Percentiles rank a stretch among this genome's conserved stretches.
Evolutionary conservation across 2,329 filamentous ascomycete species (phyloP).

Genomic region (Xylaria multiplex): DNA sequence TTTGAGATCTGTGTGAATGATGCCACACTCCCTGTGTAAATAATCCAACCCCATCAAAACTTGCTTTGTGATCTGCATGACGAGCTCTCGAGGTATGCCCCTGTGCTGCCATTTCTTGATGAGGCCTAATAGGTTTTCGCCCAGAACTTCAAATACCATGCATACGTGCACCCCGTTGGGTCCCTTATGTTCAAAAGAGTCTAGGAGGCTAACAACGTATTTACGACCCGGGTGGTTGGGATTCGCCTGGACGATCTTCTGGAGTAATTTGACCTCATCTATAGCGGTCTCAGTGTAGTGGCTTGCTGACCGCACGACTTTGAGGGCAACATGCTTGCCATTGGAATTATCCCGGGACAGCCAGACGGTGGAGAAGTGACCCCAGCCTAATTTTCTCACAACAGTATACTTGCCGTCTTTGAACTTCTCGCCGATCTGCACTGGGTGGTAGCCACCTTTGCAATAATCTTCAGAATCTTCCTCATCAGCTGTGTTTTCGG

Average conservation of each 20-base stretch:
- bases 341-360: constrained; percentile 83
- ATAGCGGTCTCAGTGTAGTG: constrained; percentile 99
- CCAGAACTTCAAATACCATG: constrained; percentile 98
- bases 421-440: constrained; percentile 93
- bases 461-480: constrained; percentile 99
- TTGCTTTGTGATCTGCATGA: constrained; percentile 99
- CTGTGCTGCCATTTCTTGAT: constrained; percentile 99
- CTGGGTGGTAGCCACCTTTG: constrained; percentile 98
- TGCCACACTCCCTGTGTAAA: constrained; percentile 95
- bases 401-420: constrained; percentile 97
- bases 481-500: constrained; percentile 95
- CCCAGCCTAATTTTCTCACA: constrained; percentile 96
- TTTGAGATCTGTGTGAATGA: constrained; percentile 98
- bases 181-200: constrained; percentile 97
- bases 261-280: constrained; percentile 98
- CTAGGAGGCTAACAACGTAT: constrained; percentile 94
- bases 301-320: constrained; percentile 95
- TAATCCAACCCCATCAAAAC: constrained; percentile 95
- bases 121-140: constrained; percentile 91
- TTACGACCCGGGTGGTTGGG: constrained; percentile 92
- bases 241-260: constrained; percentile 95
- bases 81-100: constrained; percentile 93
- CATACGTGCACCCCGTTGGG: constrained; percentile 97
- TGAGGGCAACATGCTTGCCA: constrained; percentile 94
- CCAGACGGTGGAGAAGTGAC: constrained; percentile 98